Evolutionary conservation across 2,329 filamentous ascomycete species (phyloP), one percentile per base, ranked within the genome.

Genomic region (Colletotrichum viniferum): DNA sequence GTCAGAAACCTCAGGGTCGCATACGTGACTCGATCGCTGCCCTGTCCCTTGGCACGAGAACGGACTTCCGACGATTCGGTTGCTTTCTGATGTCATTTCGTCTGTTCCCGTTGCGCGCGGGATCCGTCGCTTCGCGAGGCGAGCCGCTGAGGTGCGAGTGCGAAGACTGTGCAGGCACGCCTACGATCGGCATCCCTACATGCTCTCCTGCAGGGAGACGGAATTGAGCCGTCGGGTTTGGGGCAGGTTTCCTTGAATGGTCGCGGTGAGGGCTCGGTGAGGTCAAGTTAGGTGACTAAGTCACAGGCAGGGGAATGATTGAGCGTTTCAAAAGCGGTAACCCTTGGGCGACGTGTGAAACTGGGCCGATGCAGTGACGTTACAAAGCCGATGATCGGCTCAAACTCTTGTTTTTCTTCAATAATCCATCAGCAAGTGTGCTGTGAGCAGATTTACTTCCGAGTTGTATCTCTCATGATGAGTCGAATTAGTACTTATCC

Each of bases 11-110:
- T 26, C 48, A 67, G 30, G 30, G 64, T 55, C 28, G 34, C 32
- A 61, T 61, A 14, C 43, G 16, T 36, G 16, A n/a, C n/a, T 32
- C 8, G 16, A 21, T 28, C 28, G 13, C 43, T 13, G 16, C 13
- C 52, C 32, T 38, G 43, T 62, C 26, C 30, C 34, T 63, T 68
- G 69, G 43, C 73, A n/a, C 9, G 56, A 34, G 24, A 32, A 69
- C 69, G 63, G 64, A 75, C 69, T 58, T 69, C 69, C 73, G 56
- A 62, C 14, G 21, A 26, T n/a, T 10, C 18, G 34, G 73, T n/a
- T 16, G 12, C 8, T 21, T 14, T 24, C 62, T 73, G 69, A 73
- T 75, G 69, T 73, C 73, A 75, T 73, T 5, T 48, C 36, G 21
- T 66, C 62, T 52, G 32, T 24, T 9, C 30, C 14, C 62, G 14